Conservation (phyloP, 2,329 filamentous ascomycete genomes). For the Penicillium sp. region DNA sequence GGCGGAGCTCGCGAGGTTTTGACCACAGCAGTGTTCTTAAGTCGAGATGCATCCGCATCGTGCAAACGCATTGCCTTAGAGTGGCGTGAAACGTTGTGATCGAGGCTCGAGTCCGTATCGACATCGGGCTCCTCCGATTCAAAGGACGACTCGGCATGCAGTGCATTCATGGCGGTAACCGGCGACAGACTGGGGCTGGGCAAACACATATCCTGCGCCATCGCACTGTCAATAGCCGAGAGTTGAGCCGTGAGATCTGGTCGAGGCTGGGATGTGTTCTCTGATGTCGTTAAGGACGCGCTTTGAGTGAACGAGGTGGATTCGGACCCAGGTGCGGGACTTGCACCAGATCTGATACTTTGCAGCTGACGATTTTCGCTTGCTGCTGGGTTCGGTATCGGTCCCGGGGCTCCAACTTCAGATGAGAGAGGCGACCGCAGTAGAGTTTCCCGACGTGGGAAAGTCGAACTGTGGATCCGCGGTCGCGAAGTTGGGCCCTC, state of each 20-base stretch:
- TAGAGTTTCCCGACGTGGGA: slow-evolving; percentile 33
- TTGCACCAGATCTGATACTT: slow-evolving; percentile 10
- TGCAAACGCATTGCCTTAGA: slow-evolving; percentile 21
- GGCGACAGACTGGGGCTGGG: slow-evolving; percentile 94
- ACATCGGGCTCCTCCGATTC: slow-evolving; percentile 42
- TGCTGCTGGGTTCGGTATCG: slow-evolving; percentile 10
- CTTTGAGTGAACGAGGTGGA: slow-evolving; percentile 23
- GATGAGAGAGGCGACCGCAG: slow-evolving; percentile 34
- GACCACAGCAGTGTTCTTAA: slow-evolving; percentile 12
- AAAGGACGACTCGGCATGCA: slow-evolving; percentile 44
- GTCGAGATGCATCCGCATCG: slow-evolving; percentile 14
- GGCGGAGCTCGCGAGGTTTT: slow-evolving; percentile 29
- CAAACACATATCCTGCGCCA: slow-evolving; percentile 82
- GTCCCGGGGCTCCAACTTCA: slow-evolving; percentile 27
- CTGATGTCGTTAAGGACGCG: slow-evolving; percentile 23
- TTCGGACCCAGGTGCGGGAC: slow-evolving; percentile 12
- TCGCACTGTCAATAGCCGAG: slow-evolving; percentile 63
- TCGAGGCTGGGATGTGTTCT: slow-evolving; percentile 19
- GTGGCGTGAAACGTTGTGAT: slow-evolving; percentile 34
- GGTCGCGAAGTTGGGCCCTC: slow-evolving; percentile 28
- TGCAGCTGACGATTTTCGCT: slow-evolving; percentile 13
- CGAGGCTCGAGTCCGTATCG: slow-evolving; percentile 46
- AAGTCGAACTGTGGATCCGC: slow-evolving; percentile 33
- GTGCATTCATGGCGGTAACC: slow-evolving; percentile 69
- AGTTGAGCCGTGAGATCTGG: slow-evolving; percentile 35